Evolutionary conservation across 495 filamentous ascomycete species (phyloP).

Genomic region (Cercophora samala): DNA sequence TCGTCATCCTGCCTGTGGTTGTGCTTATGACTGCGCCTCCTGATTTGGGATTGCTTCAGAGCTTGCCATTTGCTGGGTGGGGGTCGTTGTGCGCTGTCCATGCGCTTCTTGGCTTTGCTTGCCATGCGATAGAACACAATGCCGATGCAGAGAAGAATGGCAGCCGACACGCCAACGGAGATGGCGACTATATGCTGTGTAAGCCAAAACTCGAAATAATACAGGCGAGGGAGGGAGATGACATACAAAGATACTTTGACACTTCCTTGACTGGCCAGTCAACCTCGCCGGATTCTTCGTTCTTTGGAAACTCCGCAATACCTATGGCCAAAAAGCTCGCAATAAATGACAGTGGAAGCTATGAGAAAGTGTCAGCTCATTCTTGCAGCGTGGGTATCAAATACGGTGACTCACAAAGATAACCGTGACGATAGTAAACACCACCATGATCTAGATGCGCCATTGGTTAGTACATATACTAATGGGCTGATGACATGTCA

Average conservation of each 20-base stretch:
- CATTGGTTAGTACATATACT: neutral
- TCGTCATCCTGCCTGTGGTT: neutral
- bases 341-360: conserved; percentile 25
- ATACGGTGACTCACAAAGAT: conserved; percentile 18
- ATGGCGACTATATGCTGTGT: neutral
- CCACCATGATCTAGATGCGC: conserved; percentile 20
- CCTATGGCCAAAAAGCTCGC: conserved; percentile 20
- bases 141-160: conserved; percentile 17
- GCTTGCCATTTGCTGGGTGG: neutral
- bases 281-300: conserved; percentile 9
- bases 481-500: neutral
- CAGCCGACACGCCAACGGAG: conserved; percentile 20
- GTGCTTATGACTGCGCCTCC: neutral
- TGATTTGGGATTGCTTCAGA: neutral
- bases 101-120: conserved; percentile 2
- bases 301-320: conserved; percentile 16
- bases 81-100: neutral
- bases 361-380: neutral
- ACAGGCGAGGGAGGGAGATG: too few species aligned
- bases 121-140: conserved; percentile 8
- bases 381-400: too few species aligned
- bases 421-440: conserved; percentile 24
- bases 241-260: conserved; percentile 14
- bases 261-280: conserved; percentile 13
- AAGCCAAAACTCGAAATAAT: too few species aligned